These are phyloP conservation scores for Globisporangium nunn DNA, from an alignment of 352 stramenopile species.

Conservation along the genomic window DNA sequence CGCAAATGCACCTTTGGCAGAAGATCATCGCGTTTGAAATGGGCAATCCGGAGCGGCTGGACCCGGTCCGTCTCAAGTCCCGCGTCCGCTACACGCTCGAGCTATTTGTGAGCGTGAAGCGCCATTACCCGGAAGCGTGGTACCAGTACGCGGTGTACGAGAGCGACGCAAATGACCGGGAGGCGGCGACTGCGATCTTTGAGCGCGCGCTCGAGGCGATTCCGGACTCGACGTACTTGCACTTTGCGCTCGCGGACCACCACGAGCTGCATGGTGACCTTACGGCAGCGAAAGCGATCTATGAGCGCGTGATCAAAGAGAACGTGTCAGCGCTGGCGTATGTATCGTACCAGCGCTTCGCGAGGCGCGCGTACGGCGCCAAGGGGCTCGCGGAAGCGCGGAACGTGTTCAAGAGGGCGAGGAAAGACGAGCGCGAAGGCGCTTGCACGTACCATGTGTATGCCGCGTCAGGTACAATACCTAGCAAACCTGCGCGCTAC, in stretches of 20 bases:
- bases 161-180: conserved; percentile 63
- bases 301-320: conserved; percentile 75
- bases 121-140: conserved; percentile 76
- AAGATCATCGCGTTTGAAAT: conserved; percentile 75
- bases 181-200: conserved; percentile 60
- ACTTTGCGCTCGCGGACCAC: conserved; percentile 79
- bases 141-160: conserved; percentile 84
- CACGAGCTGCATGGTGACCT: conserved; percentile 68
- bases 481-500: not conserved
- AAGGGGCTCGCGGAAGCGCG: conserved; percentile 74
- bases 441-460: conserved; percentile 82
- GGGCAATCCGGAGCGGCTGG: conserved; percentile 72
- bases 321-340: conserved; percentile 70
- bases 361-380: conserved; percentile 59
- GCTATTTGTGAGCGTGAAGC: conserved; percentile 69
- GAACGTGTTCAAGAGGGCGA: conserved; percentile 71
- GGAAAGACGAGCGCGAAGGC: conserved; percentile 78
- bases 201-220: conserved; percentile 71
- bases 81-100: conserved; percentile 83
- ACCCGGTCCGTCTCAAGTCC: conserved; percentile 69
- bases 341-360: conserved; percentile 82
- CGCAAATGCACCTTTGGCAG: conserved; percentile 70
- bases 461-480: conserved; percentile 55
- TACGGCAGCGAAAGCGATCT: conserved; percentile 61
- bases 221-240: conserved; percentile 71